Conservation (phyloP, 306 rosid genomes). For the Delonix regia region DNA sequence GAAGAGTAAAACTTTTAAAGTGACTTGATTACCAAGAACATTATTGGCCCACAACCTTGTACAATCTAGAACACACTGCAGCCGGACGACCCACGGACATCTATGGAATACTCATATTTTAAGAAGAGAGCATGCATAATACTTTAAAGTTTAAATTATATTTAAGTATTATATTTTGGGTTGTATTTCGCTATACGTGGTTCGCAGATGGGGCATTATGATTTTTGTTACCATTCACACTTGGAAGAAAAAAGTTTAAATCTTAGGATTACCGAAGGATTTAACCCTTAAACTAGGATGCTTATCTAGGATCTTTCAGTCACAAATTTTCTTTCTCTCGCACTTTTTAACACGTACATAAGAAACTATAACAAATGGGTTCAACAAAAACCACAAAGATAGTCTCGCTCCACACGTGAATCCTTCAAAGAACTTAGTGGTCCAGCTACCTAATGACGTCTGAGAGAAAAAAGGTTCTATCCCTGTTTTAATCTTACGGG, state of each 20-base stretch:
- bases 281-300: neutral
- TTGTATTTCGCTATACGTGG: neutral
- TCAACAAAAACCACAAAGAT: neutral
- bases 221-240: slow-evolving; percentile 1
- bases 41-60: neutral
- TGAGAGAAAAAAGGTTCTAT: neutral
- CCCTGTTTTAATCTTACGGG: neutral
- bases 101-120: neutral
- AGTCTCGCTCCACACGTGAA: neutral
- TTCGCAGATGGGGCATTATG: neutral
- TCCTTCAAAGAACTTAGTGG: neutral
- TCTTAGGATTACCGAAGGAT: neutral
- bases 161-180: no score
- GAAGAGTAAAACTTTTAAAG: neutral
- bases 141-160: no score
- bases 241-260: neutral
- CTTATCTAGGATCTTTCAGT: neutral
- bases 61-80: neutral
- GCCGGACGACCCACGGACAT: neutral
- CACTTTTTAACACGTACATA: neutral
- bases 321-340: neutral
- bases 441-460: neutral
- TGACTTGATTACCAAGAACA: slow-evolving; percentile 4
- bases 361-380: neutral
- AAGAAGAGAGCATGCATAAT: no score